phyloP scores from a whole-genome alignment of 345 rosid species.

The Murraya paniculata region DNA sequence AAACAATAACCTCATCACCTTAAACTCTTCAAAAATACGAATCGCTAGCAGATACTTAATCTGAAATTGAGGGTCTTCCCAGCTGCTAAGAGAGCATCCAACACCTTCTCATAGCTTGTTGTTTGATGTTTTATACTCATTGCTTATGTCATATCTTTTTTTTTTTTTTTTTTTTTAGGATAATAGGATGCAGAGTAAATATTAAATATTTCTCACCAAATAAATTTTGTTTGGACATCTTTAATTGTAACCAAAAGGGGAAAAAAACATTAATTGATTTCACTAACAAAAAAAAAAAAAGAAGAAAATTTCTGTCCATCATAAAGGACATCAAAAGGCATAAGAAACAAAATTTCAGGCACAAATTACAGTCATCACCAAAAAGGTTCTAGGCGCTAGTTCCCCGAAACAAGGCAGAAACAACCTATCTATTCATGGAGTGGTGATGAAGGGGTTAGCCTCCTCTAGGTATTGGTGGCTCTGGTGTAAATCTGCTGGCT shows the following conservation, averaged over 20 bases:
- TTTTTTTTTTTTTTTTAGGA: too few species aligned
- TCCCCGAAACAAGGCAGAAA: not conserved
- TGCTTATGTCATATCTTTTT: too few species aligned
- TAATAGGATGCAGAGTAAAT: too few species aligned
- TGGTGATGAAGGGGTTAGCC: not conserved
- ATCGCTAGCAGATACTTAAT: too few species aligned
- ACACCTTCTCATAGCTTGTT: too few species aligned
- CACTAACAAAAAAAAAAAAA: not conserved
- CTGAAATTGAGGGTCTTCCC: too few species aligned
- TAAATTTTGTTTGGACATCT: not conserved
- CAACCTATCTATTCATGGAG: not conserved
- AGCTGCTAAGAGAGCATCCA: too few species aligned
- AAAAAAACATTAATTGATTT: not conserved
- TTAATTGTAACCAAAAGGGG: not conserved
- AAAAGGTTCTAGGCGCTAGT: not conserved
- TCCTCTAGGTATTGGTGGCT: constrained; percentile 55
- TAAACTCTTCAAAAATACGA: too few species aligned
- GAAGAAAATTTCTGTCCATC: not conserved
- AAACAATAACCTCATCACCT: constrained; percentile 19
- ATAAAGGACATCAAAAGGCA: not conserved
- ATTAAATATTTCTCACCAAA: too few species aligned
- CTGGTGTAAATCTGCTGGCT: constrained; percentile 89
- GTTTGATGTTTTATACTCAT: not conserved
- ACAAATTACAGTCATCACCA: not conserved
- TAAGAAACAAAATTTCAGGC: not conserved